Conservation (phyloP, 2,329 filamentous ascomycete species). For the Trichoderma semiorbis region DNA sequence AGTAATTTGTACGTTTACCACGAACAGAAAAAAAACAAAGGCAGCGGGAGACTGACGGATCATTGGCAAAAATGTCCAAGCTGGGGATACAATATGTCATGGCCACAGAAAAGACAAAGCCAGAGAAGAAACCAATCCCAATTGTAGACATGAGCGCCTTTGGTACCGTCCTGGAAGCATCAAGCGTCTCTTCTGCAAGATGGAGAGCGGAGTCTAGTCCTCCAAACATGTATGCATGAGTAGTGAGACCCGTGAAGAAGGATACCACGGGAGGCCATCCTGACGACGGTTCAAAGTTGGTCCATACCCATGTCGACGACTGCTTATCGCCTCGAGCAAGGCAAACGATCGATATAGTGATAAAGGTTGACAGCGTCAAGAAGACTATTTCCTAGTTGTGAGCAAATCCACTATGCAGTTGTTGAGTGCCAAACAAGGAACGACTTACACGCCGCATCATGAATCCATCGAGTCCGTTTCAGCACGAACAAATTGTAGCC, state of each 20-base stretch:
- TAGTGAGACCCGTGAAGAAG: slow-evolving; percentile 39
- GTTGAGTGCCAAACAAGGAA: background rate
- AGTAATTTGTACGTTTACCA: background rate
- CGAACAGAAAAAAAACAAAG: background rate
- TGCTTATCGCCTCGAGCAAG: slow-evolving; percentile 11
- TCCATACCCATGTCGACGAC: slow-evolving; percentile 26
- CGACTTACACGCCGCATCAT: slow-evolving; percentile 14
- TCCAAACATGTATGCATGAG: slow-evolving; percentile 36
- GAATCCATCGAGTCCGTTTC: slow-evolving; percentile 12
- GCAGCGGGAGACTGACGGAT: background rate
- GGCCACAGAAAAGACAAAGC: slow-evolving; percentile 30
- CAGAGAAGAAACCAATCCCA: slow-evolving; percentile 33
- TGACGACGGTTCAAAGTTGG: slow-evolving; percentile 28
- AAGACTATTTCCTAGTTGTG: background rate
- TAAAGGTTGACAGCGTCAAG: background rate
- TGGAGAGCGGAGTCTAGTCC: slow-evolving; percentile 37
- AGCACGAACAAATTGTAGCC: slow-evolving; percentile 15
- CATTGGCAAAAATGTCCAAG: slow-evolving; percentile 20
- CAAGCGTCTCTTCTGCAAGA: slow-evolving; percentile 36
- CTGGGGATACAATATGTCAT: slow-evolving; percentile 27
- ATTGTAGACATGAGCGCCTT: slow-evolving; percentile 33
- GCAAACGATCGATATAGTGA: background rate
- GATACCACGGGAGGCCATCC: slow-evolving; percentile 31
- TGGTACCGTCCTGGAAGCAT: slow-evolving; percentile 31
- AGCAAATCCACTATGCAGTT: background rate